A percentile compares a stretch with the other conserved stretches of the same genome.
Evolutionary conservation across 176 grass and related monocot genomes (phyloP).

Genomic region (Sorghum bicolor): DNA sequence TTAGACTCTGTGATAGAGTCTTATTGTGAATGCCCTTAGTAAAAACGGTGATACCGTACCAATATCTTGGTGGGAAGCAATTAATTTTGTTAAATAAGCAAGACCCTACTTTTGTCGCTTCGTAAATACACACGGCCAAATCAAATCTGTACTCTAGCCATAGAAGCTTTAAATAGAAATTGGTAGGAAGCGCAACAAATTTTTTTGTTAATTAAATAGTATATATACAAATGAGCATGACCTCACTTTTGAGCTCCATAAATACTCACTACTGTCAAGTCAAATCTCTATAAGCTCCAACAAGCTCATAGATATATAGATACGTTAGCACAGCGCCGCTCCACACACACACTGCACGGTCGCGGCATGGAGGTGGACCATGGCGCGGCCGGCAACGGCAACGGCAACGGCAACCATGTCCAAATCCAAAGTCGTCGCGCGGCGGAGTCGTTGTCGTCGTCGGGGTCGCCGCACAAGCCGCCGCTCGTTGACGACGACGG

Average conservation of each 20-base stretch:
- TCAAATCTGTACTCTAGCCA: too few species aligned
- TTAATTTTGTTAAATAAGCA: not conserved
- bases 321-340: not conserved
- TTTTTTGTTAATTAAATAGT: too few species aligned
- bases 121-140: not conserved
- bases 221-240: too few species aligned
- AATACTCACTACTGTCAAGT: not conserved
- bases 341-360: too few species aligned
- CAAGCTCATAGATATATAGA: not conserved
- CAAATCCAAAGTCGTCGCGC: not conserved
- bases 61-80: not conserved
- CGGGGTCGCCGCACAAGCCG: not conserved
- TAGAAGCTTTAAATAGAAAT: too few species aligned
- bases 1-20: too few species aligned
- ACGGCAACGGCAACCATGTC: not conserved
- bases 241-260: not conserved
- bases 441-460: not conserved
- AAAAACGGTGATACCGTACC: not conserved
- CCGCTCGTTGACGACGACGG: conserved; percentile 53
- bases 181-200: too few species aligned
- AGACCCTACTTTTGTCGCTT: not conserved
- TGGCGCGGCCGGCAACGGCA: not conserved
- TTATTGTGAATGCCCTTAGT: too few species aligned
- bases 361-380: too few species aligned
- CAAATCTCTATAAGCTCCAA: not conserved